These are phyloP conservation scores for Hanseniaspora guilliermondii DNA, from an alignment of 805 yeast species.

Conservation along the genomic window DNA sequence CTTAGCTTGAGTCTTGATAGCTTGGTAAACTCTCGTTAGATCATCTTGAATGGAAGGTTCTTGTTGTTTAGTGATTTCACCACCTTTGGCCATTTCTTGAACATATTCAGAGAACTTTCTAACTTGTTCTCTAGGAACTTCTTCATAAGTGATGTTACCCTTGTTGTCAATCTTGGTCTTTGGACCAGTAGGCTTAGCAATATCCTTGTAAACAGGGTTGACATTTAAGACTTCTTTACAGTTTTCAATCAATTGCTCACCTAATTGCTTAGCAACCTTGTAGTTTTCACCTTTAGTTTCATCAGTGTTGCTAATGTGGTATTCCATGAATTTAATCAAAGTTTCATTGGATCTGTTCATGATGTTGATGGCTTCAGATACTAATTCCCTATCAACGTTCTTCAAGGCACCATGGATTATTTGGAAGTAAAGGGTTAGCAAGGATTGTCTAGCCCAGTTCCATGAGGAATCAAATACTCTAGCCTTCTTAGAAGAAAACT, in stretches of 20 bases:
- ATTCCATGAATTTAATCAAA: slow-evolving; percentile 91
- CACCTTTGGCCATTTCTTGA: slow-evolving; percentile 91
- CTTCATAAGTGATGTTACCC: slow-evolving; percentile 77
- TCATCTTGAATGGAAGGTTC: slow-evolving; percentile 79
- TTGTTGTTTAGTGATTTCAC: slow-evolving; percentile 54
- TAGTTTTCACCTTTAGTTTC: slow-evolving; percentile 81
- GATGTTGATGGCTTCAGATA: slow-evolving; percentile 88
- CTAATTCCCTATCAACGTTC: slow-evolving; percentile 91
- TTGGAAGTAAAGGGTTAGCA: slow-evolving; percentile 84
- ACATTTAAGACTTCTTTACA: slow-evolving; percentile 71
- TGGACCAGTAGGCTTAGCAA: slow-evolving; percentile 89
- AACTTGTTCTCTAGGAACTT: slow-evolving; percentile 77
- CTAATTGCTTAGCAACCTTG: slow-evolving; percentile 75
- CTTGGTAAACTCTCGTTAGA: slow-evolving; percentile 67
- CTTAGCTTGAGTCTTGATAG: slow-evolving; percentile 59
- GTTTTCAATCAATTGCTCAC: slow-evolving; percentile 88
- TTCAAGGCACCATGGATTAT: slow-evolving; percentile 85
- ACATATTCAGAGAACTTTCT: slow-evolving; percentile 94
- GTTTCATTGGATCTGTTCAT: slow-evolving; percentile 96
- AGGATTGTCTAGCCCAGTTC: slow-evolving; percentile 99
- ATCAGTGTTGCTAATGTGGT: slow-evolving; percentile 50
- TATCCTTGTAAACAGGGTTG: slow-evolving; percentile 92
- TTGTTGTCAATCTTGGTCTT: slow-evolving; percentile 74
- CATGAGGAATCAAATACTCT: slow-evolving; percentile 95
- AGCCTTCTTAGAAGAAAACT: slow-evolving; percentile 83